Conservation (phyloP, 352 stramenopile species). For the Phytophthora podocarpi region DNA sequence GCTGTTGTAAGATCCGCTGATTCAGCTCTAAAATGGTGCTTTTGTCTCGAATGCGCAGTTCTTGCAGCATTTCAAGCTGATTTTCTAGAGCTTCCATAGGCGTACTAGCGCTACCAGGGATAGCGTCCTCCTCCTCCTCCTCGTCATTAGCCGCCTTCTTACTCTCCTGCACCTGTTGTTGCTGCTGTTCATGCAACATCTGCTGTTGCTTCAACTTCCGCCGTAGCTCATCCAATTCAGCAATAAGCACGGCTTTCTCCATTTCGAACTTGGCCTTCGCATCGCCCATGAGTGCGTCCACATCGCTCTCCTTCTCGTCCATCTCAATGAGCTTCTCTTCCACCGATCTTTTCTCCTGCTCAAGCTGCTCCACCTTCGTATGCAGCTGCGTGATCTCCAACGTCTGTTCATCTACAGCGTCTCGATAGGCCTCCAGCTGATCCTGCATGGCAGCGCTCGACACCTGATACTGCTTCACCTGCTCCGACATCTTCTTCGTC, state of each 20-base stretch:
- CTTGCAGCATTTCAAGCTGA: constrained; percentile 69
- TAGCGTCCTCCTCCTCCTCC: background rate
- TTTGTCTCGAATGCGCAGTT: constrained; percentile 69
- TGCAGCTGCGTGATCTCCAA: constrained; percentile 70
- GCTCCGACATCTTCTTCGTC: constrained; percentile 40
- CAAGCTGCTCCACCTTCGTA: constrained; percentile 51
- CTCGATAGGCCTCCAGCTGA: constrained; percentile 54
- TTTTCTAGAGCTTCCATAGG: constrained; percentile 51
- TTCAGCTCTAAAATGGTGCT: constrained; percentile 63
- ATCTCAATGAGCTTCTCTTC: constrained; percentile 79
- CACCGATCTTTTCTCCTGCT: constrained; percentile 56
- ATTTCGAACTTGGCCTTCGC: constrained; percentile 56
- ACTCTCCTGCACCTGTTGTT: constrained; percentile 34
- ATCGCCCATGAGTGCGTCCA: constrained; percentile 55
- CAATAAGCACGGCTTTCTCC: constrained; percentile 53
- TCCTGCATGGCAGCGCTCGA: constrained; percentile 52
- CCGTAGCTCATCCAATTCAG: constrained; percentile 49
- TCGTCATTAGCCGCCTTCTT: constrained; percentile 7
- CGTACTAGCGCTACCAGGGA: constrained; percentile 5
- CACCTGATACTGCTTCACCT: constrained; percentile 51
- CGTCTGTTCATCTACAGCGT: constrained; percentile 68
- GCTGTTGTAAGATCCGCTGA: constrained; percentile 59
- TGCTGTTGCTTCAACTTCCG: constrained; percentile 46
- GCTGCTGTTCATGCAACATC: constrained; percentile 41
- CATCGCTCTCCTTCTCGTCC: constrained; percentile 66